Conservation (phyloP, 2,329 filamentous ascomycete genomes). For the Ophiocordyceps unilateralis region DNA sequence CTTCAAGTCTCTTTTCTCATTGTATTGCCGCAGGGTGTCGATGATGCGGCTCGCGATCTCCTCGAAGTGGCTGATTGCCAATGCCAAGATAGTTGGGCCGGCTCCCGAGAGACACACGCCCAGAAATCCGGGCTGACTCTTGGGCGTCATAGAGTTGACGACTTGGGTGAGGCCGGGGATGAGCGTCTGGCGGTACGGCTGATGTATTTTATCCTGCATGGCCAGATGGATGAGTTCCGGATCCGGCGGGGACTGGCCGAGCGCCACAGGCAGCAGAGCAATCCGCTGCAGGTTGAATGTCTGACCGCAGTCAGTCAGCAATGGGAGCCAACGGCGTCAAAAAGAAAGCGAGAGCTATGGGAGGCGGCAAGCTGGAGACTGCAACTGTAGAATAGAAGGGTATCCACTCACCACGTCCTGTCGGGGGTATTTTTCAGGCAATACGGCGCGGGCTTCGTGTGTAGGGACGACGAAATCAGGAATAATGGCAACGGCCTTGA, state of each 20-base stretch:
- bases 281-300: conserved; percentile 90
- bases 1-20: conserved; percentile 43
- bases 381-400: no score
- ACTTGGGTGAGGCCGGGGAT: conserved; percentile 88
- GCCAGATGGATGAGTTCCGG: conserved; percentile 89
- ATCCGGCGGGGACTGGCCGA: conserved; percentile 79
- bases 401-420: conserved; percentile 55
- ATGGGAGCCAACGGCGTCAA: no score
- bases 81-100: conserved; percentile 82
- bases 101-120: conserved; percentile 92
- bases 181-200: conserved; percentile 81
- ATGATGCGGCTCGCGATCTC: conserved; percentile 71
- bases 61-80: conserved; percentile 82
- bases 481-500: conserved; percentile 94
- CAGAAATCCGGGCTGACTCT: conserved; percentile 70
- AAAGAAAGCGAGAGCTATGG: no score
- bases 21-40: conserved; percentile 46
- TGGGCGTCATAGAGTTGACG: conserved; percentile 76
- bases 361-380: no score
- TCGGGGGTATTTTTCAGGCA: conserved; percentile 64
- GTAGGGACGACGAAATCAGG: conserved; percentile 94
- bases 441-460: conserved; percentile 69
- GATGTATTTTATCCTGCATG: conserved; percentile 98
- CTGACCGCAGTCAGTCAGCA: conserved; percentile 14
- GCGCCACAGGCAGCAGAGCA: conserved; percentile 73